Base-by-base conservation (phyloP, 768 basidiomycete species). In the Rhodotorula taiwanensis region DNA sequence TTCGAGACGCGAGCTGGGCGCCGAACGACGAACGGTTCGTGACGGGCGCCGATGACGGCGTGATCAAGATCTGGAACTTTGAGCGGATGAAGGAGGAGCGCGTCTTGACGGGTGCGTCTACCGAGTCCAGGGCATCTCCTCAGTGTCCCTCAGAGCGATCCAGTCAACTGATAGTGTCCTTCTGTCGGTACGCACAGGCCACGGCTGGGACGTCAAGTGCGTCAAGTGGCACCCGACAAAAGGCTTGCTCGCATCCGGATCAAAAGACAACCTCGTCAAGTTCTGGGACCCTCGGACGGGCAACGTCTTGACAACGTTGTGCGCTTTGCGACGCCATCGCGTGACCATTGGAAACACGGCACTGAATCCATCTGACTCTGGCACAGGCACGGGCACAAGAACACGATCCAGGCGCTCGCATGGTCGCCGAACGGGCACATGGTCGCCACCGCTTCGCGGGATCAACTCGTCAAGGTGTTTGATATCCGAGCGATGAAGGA, bases 401-500 rank as follows among this genome's bases (percentile, higher is more conserved):
- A 95, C 70, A 95, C 92, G 0, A 85, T 99, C 47, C 93, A 98
- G 76, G 87, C 91, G 0, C 79, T 91, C 13, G 80, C 85, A 20
- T 99, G 94, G 94, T 91, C 87, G 39, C 91, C 92, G 0, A 88
- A 94, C 67, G 95, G 95, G 10, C 87, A 95, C 74, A 79, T 92
- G 45, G 84, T 98, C 21, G 94, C 93, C 23, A 93, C 91, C 59
- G 95, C 90, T 10, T 93, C 91, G 21, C 83, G 95, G 48, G 95
- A 99, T 74, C 90, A 93, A 73, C 87, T 89, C 18, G 85, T 97
- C 42, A 86, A 93, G 36, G 87, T 99, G 16, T 99, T 97, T 73
- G 95, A 99, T 74, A 97, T 99, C 68, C 85, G 95, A 23, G 91
- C 91, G 52, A 94, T 99, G 88, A 93, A 94, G 76, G 93, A 98